Evolutionary conservation across 2,329 filamentous ascomycete genomes (phyloP).

Genomic region (Cladophialophora immunda): DNA sequence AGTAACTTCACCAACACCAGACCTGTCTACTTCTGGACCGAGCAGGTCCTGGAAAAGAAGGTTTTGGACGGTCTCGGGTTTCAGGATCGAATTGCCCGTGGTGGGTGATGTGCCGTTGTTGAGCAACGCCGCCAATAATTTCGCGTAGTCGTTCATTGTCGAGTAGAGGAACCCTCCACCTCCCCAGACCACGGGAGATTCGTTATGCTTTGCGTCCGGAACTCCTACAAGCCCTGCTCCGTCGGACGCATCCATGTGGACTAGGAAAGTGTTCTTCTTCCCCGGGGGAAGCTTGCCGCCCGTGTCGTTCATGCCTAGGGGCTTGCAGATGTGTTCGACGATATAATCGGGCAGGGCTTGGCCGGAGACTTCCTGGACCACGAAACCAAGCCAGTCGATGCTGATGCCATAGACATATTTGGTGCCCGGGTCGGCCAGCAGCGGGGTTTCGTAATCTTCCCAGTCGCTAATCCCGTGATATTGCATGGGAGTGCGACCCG

Average conservation of each 20-base stretch:
- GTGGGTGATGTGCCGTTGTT: conserved; percentile 35
- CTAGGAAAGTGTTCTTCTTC: conserved; percentile 68
- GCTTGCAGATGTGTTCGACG: conserved; percentile 56
- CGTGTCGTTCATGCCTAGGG: conserved; percentile 50
- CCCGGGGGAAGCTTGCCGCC: neutral
- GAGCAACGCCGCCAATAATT: conserved; percentile 32
- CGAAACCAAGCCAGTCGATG: conserved; percentile 61
- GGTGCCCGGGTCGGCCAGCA: conserved; percentile 33
- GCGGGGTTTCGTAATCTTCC: conserved; percentile 32
- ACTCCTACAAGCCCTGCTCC: conserved; percentile 20
- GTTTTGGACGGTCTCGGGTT: conserved; percentile 31
- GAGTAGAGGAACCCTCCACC: conserved; percentile 34
- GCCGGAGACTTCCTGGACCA: conserved; percentile 56
- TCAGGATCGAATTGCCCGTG: conserved; percentile 33
- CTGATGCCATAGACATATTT: conserved; percentile 44
- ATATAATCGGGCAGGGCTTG: conserved; percentile 56
- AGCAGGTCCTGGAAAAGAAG: conserved; percentile 38
- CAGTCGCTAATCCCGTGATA: conserved; percentile 21
- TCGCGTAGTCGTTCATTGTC: conserved; percentile 38
- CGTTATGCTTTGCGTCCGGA: conserved; percentile 13
- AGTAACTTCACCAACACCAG: conserved; percentile 25
- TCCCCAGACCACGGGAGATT: conserved; percentile 18
- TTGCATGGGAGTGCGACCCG: conserved; percentile 12
- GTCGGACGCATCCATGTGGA: conserved; percentile 88
- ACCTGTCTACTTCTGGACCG: conserved; percentile 23